phyloP scores from a whole-genome alignment of 1,139 yeast species.

The Hansenula lynferdii region DNA sequence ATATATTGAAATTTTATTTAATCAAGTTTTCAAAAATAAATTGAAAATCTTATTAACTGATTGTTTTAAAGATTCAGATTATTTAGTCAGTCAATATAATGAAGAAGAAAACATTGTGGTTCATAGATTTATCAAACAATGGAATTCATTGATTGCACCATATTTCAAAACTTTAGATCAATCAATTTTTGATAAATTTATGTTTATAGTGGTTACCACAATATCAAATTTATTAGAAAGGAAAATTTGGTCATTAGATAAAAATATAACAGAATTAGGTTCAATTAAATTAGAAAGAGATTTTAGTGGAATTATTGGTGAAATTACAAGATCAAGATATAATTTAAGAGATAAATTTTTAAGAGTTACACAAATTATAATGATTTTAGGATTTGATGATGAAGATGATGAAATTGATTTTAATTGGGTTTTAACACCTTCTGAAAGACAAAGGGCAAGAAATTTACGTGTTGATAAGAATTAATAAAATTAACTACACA shows the following conservation, averaged over 20 bases:
- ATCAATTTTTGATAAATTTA: slow-evolving; percentile 41
- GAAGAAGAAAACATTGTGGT: slow-evolving; percentile 31
- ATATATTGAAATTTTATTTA: slow-evolving; percentile 50
- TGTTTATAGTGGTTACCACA: slow-evolving; percentile 45
- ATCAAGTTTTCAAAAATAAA: slow-evolving; percentile 50
- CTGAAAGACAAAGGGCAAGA: slow-evolving; percentile 61
- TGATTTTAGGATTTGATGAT: slow-evolving; percentile 79
- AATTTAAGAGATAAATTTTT: slow-evolving; percentile 73
- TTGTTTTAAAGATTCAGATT: slow-evolving; percentile 50
- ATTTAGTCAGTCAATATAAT: slow-evolving; percentile 31
- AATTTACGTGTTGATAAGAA: slow-evolving; percentile 42
- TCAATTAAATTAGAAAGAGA: slow-evolving; percentile 83
- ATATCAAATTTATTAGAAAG: slow-evolving; percentile 55
- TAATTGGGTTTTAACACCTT: slow-evolving; percentile 78
- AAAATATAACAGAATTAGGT: slow-evolving; percentile 76
- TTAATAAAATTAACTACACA: slow-evolving; percentile 5
- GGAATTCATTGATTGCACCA: slow-evolving; percentile 65
- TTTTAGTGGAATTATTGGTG: slow-evolving; percentile 65
- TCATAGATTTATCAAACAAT: slow-evolving; percentile 49
- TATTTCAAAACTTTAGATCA: slow-evolving; percentile 56
- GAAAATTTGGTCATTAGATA: slow-evolving; percentile 60
- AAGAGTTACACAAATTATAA: slow-evolving; percentile 76
- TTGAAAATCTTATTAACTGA: slow-evolving; percentile 45
- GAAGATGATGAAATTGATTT: slow-evolving; percentile 59
- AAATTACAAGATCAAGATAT: slow-evolving; percentile 59